These are phyloP conservation scores for Malus fusca DNA, from an alignment of 306 rosid genomes.

Conservation along the genomic window DNA sequence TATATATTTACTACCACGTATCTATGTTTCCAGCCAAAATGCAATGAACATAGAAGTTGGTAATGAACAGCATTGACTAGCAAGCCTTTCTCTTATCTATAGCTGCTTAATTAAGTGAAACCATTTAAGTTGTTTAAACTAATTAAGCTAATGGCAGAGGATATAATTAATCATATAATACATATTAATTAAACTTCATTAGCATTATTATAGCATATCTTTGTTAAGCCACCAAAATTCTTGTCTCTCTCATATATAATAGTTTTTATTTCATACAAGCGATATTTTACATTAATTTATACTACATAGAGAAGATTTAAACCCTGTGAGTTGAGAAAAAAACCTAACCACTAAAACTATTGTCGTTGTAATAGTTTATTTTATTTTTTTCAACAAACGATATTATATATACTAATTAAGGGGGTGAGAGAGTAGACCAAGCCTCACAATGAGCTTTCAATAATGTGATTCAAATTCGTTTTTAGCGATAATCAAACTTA, in stretches of 20 bases:
- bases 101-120: not conserved
- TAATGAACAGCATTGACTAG: not conserved
- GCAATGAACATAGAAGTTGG: not conserved
- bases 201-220: not conserved
- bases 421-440: too few relatives aligned
- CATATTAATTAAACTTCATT: not conserved
- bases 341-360: too few relatives aligned
- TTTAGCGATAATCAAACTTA: too few relatives aligned
- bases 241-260: not conserved
- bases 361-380: too few relatives aligned
- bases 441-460: too few relatives aligned
- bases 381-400: too few relatives aligned
- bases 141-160: not conserved
- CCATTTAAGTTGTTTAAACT: not conserved
- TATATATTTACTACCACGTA: not conserved
- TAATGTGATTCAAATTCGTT: too few relatives aligned
- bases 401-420: too few relatives aligned
- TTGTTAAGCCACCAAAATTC: conserved; percentile 8
- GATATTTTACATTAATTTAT: too few relatives aligned
- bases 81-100: not conserved
- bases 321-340: too few relatives aligned
- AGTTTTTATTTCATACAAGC: not conserved
- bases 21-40: not conserved
- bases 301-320: too few relatives aligned
- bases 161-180: not conserved